Conservation (phyloP, 306 rosid species). For the Fragaria ananassa region DNA sequence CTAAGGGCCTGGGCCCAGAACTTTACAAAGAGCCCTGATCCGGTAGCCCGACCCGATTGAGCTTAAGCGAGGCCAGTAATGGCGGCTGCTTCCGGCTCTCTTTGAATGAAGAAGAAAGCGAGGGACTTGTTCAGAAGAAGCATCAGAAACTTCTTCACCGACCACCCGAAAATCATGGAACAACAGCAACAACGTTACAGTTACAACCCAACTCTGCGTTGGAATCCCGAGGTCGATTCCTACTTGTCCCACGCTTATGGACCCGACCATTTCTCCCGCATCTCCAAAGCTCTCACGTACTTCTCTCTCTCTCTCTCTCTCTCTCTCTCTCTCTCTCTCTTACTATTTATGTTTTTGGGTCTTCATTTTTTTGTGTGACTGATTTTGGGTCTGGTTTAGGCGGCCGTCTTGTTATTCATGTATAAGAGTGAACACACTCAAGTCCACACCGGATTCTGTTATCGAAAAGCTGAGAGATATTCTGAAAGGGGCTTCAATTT, state of each 20-base stretch:
- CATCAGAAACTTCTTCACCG: slow-evolving; percentile 30
- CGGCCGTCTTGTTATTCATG: slow-evolving; percentile 91
- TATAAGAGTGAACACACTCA: slow-evolving; percentile 69
- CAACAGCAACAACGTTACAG: slow-evolving; percentile 39
- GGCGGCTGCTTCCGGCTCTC: slow-evolving; percentile 11
- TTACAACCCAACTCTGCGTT: slow-evolving; percentile 53
- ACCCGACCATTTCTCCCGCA: slow-evolving; percentile 60
- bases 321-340: neutral
- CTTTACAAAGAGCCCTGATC: neutral
- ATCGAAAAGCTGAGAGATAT: slow-evolving; percentile 46
- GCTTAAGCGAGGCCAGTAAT: neutral
- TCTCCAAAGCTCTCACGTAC: slow-evolving; percentile 77
- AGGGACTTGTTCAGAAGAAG: slow-evolving; percentile 42
- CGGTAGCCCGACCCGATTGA: neutral
- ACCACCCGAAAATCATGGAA: slow-evolving; percentile 38
- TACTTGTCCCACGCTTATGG: slow-evolving; percentile 77
- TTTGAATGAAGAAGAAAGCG: slow-evolving; percentile 82
- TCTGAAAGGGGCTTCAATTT: slow-evolving; percentile 32
- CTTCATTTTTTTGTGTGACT: neutral
- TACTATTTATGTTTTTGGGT: neutral
- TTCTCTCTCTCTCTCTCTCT: neutral
- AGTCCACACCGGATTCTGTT: slow-evolving; percentile 55
- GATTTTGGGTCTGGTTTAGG: slow-evolving; percentile 29
- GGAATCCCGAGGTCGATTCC: slow-evolving; percentile 62
- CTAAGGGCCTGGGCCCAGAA: neutral